These are phyloP conservation scores for Petunia hybrid DNA, from an alignment of 305 asterid genomes.

Conservation along the genomic window DNA sequence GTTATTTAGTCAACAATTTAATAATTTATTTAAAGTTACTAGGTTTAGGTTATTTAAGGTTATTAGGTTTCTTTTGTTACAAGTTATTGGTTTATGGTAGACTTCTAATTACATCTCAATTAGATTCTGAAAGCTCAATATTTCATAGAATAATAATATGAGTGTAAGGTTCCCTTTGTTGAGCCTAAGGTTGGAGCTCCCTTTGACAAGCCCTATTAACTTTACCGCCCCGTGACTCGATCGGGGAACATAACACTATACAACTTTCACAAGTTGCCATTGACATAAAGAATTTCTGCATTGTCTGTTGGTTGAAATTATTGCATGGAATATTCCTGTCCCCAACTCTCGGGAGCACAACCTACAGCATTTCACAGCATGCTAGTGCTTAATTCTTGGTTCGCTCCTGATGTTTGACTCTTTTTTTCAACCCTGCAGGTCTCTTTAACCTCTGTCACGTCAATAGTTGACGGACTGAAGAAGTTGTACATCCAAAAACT, in stretches of 20 bases:
- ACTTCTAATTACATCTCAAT: too few species aligned
- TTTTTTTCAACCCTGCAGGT: constrained; percentile 48
- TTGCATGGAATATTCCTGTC: constrained; percentile 8
- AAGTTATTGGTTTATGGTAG: too few species aligned
- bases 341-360: background rate
- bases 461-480: constrained; percentile 91
- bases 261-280: constrained; percentile 18
- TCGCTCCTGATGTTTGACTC: background rate
- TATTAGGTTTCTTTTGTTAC: too few species aligned
- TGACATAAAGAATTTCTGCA: constrained; percentile 8
- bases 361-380: background rate
- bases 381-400: constrained; percentile 1
- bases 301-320: background rate
- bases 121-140: too few species aligned
- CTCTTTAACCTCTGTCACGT: constrained; percentile 78
- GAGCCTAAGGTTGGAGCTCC: too few species aligned
- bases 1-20: too few species aligned
- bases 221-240: too few species aligned
- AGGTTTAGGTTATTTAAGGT: too few species aligned
- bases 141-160: too few species aligned
- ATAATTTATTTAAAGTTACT: too few species aligned
- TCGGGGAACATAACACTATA: background rate
- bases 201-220: too few species aligned
- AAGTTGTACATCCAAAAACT: constrained; percentile 81
- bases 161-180: too few species aligned